Base-by-base conservation (phyloP, 331 rosid species). In the Telfairia occidentalis region DNA sequence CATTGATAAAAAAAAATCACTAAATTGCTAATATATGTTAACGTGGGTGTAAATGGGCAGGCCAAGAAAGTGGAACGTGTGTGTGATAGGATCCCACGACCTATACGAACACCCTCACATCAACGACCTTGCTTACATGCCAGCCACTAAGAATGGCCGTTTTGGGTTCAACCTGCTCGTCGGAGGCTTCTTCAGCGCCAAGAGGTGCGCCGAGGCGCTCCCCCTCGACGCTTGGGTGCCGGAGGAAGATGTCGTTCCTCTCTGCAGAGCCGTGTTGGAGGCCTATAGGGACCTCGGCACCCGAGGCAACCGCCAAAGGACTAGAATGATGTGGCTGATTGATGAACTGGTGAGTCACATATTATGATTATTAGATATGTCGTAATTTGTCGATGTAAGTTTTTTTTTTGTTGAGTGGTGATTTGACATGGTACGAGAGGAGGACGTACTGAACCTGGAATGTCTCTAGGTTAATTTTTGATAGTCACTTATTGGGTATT, bases 221-320 rank as follows among this genome's bases (percentile, higher is more conserved):
- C 92, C 98, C 55, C 96, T 91, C 46, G 98, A 94, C 81, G 98
- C 97, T n/a, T 94, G 98, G 98, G 97, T 94, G 65, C 75, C 97
- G 0, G 88, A 87, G 23, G 97, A 91, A 58, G 96, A 91, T 76
- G 86, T 94, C 3, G 78, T 85, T 78, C 96, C 92, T n/a, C 53
- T 82, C 28, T 94, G 98, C 80, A 83, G 84, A 71, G 98, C 96
- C 77, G 69, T 91, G 15, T 90, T 94, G 19, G 98, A 91, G 84
- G 83, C 92, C 59, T 94, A 81, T 57, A 89, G 98, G 79, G 98
- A 94, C 74, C 97, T 94, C 16, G 98, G 98, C 80, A 38, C 60
- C 79, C 77, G 98, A 88, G 97, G 97, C 28, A 94, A 89, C 83
- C 77, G 98, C 53, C 98, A 91, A 38, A 94, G 87, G 64, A 86